Evolutionary conservation across 1,139 yeast species (phyloP).

Genomic region (Suhomyces bolitotheri): DNA sequence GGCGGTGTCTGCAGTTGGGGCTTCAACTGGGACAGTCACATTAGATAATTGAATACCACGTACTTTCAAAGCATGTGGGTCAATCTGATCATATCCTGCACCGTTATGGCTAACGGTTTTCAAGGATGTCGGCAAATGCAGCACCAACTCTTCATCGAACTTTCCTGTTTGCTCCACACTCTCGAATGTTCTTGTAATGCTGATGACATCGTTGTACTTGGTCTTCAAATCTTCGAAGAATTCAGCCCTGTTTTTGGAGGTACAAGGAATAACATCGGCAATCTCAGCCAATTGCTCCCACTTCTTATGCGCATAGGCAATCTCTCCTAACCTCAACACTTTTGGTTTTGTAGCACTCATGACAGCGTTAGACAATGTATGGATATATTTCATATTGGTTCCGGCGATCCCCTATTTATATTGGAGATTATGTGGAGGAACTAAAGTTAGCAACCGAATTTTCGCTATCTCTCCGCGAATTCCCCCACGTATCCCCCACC

Average conservation of each 20-base stretch:
- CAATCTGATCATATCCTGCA: slow-evolving; percentile 92
- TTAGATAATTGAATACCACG: slow-evolving; percentile 67
- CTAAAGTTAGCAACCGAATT: no score
- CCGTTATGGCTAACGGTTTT: slow-evolving; percentile 76
- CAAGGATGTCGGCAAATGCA: slow-evolving; percentile 59
- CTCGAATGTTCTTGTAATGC: slow-evolving; percentile 54
- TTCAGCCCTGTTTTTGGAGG: slow-evolving; percentile 47
- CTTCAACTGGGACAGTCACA: slow-evolving; percentile 71
- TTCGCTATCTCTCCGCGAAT: no score
- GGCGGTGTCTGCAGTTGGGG: slow-evolving; percentile 82
- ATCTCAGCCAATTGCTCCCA: slow-evolving; percentile 52
- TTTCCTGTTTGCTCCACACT: slow-evolving; percentile 60
- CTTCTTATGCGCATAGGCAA: slow-evolving; percentile 52
- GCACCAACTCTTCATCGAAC: slow-evolving; percentile 71
- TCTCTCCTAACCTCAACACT: slow-evolving; percentile 60
- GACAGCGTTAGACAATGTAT: no score
- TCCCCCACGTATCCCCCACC: no score
- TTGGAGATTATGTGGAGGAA: no score
- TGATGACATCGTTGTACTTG: slow-evolving; percentile 47
- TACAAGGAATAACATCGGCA: slow-evolving; percentile 53
- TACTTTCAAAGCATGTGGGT: slow-evolving; percentile 50
- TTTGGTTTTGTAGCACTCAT: slow-evolving; percentile 38
- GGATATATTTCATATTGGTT: no score
- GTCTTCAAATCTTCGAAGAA: slow-evolving; percentile 52
- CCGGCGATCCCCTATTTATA: no score